Evolutionary conservation across 1,139 yeast species (phyloP), one percentile per base, ranked within the genome.

Genomic region (Pichia sp.): DNA sequence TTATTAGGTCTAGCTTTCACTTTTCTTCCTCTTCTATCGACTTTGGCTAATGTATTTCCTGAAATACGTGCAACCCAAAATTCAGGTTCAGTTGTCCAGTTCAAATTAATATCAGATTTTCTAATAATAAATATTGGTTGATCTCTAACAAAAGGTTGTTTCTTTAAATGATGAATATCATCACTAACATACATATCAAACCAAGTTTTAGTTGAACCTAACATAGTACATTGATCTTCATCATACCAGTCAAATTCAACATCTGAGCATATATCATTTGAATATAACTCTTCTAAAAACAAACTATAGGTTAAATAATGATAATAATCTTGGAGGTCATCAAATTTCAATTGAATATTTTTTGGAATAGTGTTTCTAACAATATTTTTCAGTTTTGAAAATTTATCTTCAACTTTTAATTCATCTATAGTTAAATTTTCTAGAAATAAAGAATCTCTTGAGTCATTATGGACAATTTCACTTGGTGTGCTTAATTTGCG

Each of bases 231-330:
- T 43, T 28, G 63, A 56, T 27, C 69, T 60, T 37, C 66, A 67
- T 23, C 69, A 56, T 47, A 68, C 68, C 69, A 50, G 62, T 71
- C 78, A 41, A 81, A 66, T 1, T 73, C 61, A 39, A 75, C 71
- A 35, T 74, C 69, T 3, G 71, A 64, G 40, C 79, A 69, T 36
- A 77, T 68, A 31, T 70, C 69, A 31, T 64, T 60, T 35, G 71
- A 73, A 30, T 69, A 60, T 39, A 69, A 65, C 53, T 81, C 86
- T 58, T 82, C 90, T 42, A 78, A 65, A 50, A 78, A 80, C 46
- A 82, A 62, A 46, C 80, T 80, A 59, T 73, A 74, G 49, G 83
- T 73, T 67, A 80, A 74, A 54, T 78, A 81, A 51, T 73, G 65
- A 55, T 71, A 76, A 56, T 82, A 82, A n/a, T 71, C 67, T 6